Percentiles rank a stretch among this genome's conserved stretches.
Evolutionary conservation across 2,329 filamentous ascomycete species (phyloP).

Genomic region (Chrysoporthe deuterocubensis): DNA sequence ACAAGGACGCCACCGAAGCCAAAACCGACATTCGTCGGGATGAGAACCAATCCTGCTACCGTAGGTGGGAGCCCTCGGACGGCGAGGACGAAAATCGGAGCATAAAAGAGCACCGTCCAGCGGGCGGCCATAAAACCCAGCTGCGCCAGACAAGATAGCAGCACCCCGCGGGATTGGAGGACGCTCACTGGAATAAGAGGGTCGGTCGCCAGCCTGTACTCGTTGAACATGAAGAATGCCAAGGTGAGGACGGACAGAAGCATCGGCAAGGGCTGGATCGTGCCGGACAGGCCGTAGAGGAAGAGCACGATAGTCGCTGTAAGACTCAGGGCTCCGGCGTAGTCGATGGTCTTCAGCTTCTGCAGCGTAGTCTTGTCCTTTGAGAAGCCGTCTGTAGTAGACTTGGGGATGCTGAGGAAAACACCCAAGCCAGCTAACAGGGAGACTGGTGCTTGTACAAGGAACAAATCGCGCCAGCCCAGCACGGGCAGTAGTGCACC

Average conservation of each 20-base stretch:
- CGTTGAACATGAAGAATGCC: conserved; percentile 62
- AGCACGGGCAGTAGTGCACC: conserved; percentile 62
- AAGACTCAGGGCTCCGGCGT: conserved; percentile 72
- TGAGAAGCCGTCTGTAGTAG: conserved; percentile 40
- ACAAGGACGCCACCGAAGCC: conserved; percentile 73
- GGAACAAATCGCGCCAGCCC: conserved; percentile 71
- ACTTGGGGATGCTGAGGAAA: conserved; percentile 66
- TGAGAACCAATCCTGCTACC: conserved; percentile 73
- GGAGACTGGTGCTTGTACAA: conserved; percentile 69
- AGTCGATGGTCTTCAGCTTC: conserved; percentile 73
- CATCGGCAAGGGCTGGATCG: conserved; percentile 64
- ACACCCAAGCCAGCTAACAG: conserved; percentile 65
- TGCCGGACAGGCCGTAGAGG: conserved; percentile 69
- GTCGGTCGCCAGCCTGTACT: conserved; percentile 65
- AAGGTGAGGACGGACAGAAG: conserved; percentile 58
- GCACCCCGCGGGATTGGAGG: conserved; percentile 69
- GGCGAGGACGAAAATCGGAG: conserved; percentile 78
- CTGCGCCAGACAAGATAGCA: conserved; percentile 75
- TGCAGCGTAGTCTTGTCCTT: conserved; percentile 47
- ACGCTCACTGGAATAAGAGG: conserved; percentile 77
- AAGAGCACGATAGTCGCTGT: conserved; percentile 70
- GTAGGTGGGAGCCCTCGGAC: conserved; percentile 73
- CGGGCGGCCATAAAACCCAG: conserved; percentile 80
- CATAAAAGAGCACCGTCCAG: conserved; percentile 81
- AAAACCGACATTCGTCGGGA: conserved; percentile 83